Conservation (phyloP, 2,329 filamentous ascomycete genomes). For the Fusarium pseudoanthophilum region DNA sequence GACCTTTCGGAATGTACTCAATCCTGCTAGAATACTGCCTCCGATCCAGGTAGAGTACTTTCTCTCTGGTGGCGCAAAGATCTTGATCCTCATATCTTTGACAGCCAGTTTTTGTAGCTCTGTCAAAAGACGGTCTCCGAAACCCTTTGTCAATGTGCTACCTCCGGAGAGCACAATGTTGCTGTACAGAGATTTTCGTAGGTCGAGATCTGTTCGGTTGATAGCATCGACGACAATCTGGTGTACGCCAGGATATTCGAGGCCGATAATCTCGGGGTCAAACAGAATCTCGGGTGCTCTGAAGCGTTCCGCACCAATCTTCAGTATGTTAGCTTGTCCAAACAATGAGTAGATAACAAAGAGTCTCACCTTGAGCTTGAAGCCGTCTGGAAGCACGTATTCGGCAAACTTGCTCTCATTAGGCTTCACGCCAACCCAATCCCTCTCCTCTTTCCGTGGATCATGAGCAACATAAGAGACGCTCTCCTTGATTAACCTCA, state of each 20-base stretch:
- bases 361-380: constrained; percentile 82
- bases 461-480: constrained; percentile 91
- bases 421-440: constrained; percentile 85
- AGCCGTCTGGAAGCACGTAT: constrained; percentile 90
- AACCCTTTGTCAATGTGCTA: constrained; percentile 95
- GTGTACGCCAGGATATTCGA: constrained; percentile 96
- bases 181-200: constrained; percentile 91
- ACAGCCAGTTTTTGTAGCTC: constrained; percentile 94
- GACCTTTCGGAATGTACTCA: constrained; percentile 99
- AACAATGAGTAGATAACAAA: too few species aligned
- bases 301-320: constrained; percentile 95
- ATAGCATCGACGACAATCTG: constrained; percentile 98
- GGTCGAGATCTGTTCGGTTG: constrained; percentile 92
- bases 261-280: constrained; percentile 92
- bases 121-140: constrained; percentile 89
- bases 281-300: constrained; percentile 97
- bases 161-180: constrained; percentile 98
- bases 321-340: constrained; percentile 28
- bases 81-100: constrained; percentile 99
- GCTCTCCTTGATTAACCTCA: constrained; percentile 95
- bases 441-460: constrained; percentile 94
- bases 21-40: constrained; percentile 92
- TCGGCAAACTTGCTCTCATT: constrained; percentile 84
- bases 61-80: constrained; percentile 95
- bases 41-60: constrained; percentile 99